Percentiles rank a stretch among this genome's conserved stretches.
These are phyloP conservation scores for Saccharata proteae DNA, from an alignment of 2,329 filamentous ascomycete genomes.

Conservation along the genomic window DNA sequence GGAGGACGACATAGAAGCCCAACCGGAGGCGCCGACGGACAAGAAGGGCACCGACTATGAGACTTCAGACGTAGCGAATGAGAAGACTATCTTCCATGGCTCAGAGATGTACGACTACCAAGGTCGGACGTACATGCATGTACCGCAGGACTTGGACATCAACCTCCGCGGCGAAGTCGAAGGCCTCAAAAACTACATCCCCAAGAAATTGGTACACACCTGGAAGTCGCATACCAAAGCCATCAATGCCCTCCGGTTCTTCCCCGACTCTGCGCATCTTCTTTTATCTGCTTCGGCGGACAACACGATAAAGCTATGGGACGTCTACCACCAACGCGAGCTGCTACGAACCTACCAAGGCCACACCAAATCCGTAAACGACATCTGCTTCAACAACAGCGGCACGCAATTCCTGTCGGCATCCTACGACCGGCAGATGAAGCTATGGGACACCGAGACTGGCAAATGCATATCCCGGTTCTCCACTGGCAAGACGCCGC, in stretches of 20 bases:
- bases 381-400: slow-evolving; percentile 72
- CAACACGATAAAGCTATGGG: slow-evolving; percentile 84
- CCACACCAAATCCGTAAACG: slow-evolving; percentile 80
- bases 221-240: slow-evolving; percentile 74
- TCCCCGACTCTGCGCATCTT: slow-evolving; percentile 77
- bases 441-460: slow-evolving; percentile 96
- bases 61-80: slow-evolving; percentile 36
- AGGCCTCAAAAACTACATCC: slow-evolving; percentile 78
- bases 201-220: slow-evolving; percentile 84
- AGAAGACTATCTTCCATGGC: slow-evolving; percentile 83
- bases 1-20: slow-evolving; percentile 55
- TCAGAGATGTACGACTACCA: slow-evolving; percentile 79
- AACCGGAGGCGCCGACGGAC: slow-evolving; percentile 47
- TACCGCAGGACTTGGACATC: slow-evolving; percentile 51
- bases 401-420: slow-evolving; percentile 82
- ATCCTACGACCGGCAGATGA: slow-evolving; percentile 91
- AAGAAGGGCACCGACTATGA: slow-evolving; percentile 46
- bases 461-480: slow-evolving; percentile 80
- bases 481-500: slow-evolving; percentile 86
- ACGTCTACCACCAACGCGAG: slow-evolving; percentile 81
- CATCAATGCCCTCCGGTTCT: slow-evolving; percentile 80
- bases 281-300: slow-evolving; percentile 85
- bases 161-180: slow-evolving; percentile 63
- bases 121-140: slow-evolving; percentile 93
- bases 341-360: slow-evolving; percentile 84